phyloP scores from a whole-genome alignment of 1,139 yeast genomes.

The Zygosaccharomyces pseudobailii region DNA sequence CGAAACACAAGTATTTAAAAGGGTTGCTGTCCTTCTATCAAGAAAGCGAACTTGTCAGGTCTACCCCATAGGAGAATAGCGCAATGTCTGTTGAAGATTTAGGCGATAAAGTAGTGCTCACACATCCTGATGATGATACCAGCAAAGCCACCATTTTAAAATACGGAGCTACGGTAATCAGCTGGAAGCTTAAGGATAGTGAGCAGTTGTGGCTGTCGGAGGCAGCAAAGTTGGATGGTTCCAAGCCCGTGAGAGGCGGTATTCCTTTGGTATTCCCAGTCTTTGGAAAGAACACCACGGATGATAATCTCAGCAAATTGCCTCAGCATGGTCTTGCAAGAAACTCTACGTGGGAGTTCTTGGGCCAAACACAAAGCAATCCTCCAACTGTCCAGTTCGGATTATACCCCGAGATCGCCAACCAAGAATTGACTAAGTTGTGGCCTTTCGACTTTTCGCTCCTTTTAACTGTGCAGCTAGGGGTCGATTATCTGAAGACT shows the following conservation, averaged over 20 bases:
- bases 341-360: conserved; percentile 82
- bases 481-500: conserved; percentile 53
- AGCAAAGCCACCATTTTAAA: conserved; percentile 65
- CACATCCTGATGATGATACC: conserved; percentile 48
- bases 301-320: conserved; percentile 39
- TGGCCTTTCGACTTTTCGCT: conserved; percentile 77
- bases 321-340: conserved; percentile 98
- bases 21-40: not conserved
- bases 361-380: conserved; percentile 65
- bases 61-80: not conserved
- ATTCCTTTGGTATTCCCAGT: conserved; percentile 94
- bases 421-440: conserved; percentile 46
- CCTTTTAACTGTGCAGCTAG: conserved; percentile 60
- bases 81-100: conserved; percentile 55
- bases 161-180: conserved; percentile 82
- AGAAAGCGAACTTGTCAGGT: not conserved
- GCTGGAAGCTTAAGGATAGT: conserved; percentile 68
- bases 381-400: conserved; percentile 84
- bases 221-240: conserved; percentile 82
- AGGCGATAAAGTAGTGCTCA: conserved; percentile 56
- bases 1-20: not conserved
- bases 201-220: conserved; percentile 72
- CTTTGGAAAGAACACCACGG: conserved; percentile 68
- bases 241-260: conserved; percentile 95
- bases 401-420: conserved; percentile 76